These are phyloP conservation scores for Phaeotremella fagi DNA, from an alignment of 768 basidiomycete genomes.

Conservation along the genomic window DNA sequence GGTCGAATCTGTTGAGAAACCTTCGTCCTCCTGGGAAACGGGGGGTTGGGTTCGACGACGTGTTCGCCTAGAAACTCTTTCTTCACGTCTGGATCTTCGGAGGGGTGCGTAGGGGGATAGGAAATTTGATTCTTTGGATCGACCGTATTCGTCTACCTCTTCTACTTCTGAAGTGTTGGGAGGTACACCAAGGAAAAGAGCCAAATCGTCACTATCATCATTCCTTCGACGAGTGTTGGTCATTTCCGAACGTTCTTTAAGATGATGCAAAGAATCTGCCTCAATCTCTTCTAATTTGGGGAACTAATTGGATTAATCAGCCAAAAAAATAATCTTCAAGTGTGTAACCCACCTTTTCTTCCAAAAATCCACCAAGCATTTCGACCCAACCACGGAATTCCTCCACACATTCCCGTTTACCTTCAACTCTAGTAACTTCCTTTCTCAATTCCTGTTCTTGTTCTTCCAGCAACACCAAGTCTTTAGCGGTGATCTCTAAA, in stretches of 20 bases:
- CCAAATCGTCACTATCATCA: constrained; percentile 78
- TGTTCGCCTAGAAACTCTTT: constrained; percentile 57
- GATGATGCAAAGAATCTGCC: constrained; percentile 57
- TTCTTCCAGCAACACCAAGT: constrained; percentile 43
- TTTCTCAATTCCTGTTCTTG: constrained; percentile 49
- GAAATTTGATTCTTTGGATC: constrained; percentile 48
- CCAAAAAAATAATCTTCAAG: neutral
- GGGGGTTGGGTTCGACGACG: constrained; percentile 23
- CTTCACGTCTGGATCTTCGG: constrained; percentile 58
- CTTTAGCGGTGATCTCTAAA: constrained; percentile 38
- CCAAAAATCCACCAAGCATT: constrained; percentile 50
- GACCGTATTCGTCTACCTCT: constrained; percentile 63
- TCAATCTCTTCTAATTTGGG: constrained; percentile 50
- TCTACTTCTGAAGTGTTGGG: constrained; percentile 42
- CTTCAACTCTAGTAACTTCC: constrained; percentile 49
- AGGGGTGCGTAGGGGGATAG: constrained; percentile 52
- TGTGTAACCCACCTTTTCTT: constrained; percentile 49
- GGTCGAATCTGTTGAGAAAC: constrained; percentile 79
- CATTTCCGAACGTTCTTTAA: constrained; percentile 70
- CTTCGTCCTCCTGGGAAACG: constrained; percentile 55
- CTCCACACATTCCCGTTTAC: constrained; percentile 51
- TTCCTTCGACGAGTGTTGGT: constrained; percentile 61
- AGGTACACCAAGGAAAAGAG: constrained; percentile 61
- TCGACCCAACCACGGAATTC: constrained; percentile 51
- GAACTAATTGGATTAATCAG: constrained; percentile 37